Percentiles rank a stretch among this genome's conserved stretches.
These are phyloP conservation scores for Leccinum truebloodii DNA, from an alignment of 768 basidiomycete genomes.

Conservation along the genomic window DNA sequence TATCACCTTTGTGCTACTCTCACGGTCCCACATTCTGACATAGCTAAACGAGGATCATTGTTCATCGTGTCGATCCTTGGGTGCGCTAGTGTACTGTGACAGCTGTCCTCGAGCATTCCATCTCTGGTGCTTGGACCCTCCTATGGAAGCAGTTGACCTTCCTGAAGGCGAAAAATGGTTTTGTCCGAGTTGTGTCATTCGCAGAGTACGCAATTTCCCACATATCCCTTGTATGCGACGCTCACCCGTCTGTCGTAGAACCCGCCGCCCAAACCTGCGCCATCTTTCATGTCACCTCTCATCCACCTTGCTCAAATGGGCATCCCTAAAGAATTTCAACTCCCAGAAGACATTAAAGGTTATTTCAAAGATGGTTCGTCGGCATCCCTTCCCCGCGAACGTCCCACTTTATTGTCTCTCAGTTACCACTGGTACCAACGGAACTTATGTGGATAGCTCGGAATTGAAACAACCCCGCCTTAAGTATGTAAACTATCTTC, in stretches of 20 bases:
- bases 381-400: conserved; percentile 10
- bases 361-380: conserved; percentile 86
- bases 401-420: conserved; percentile 21
- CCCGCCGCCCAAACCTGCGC: conserved; percentile 61
- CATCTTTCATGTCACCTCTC: conserved; percentile 70
- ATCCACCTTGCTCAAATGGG: conserved; percentile 65
- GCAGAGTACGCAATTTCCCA: conserved; percentile 52
- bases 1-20: conserved; percentile 16
- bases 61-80: conserved; percentile 78
- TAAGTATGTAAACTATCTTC: conserved; percentile 59
- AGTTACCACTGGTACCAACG: conserved; percentile 82
- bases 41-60: conserved; percentile 81
- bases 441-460: conserved; percentile 81
- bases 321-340: conserved; percentile 80
- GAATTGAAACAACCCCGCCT: conserved; percentile 74
- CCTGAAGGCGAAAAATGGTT: conserved; percentile 80
- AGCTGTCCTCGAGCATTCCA: conserved; percentile 96
- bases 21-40: conserved; percentile 11
- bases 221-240: conserved; percentile 1
- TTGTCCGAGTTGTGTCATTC: conserved; percentile 69
- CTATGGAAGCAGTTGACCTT: conserved; percentile 85
- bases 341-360: conserved; percentile 80
- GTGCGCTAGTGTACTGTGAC: conserved; percentile 93
- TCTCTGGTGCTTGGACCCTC: conserved; percentile 95
- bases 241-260: conserved; percentile 44